These are phyloP conservation scores for Wickerhamomyces sp. DNA, from an alignment of 1,139 yeast species.

Conservation along the genomic window DNA sequence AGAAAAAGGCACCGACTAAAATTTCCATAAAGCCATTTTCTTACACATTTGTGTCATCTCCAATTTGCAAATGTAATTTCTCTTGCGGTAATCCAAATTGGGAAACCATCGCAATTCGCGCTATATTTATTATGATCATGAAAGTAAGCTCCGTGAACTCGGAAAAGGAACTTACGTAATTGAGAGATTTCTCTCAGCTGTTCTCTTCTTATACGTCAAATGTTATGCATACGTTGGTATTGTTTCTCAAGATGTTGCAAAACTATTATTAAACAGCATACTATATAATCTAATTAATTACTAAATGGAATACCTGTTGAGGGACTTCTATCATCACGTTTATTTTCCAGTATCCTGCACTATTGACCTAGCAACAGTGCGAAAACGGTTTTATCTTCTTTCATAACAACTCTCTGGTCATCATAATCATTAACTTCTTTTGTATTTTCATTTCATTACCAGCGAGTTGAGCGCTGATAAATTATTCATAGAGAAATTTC, in stretches of 20 bases:
- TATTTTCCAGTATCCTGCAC: not conserved
- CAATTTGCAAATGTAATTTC: not conserved
- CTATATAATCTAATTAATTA: too few relatives aligned
- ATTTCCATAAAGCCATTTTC: not conserved
- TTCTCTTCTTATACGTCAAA: too few relatives aligned
- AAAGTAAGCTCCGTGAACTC: too few relatives aligned
- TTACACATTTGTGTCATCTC: not conserved
- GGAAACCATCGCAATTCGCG: not conserved
- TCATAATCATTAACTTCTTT: not conserved
- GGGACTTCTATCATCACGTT: constrained; percentile 10
- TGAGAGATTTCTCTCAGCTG: too few relatives aligned
- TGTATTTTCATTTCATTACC: not conserved
- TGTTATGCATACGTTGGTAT: too few relatives aligned
- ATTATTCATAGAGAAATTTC: not conserved
- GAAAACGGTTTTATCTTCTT: not conserved
- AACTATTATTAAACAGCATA: too few relatives aligned
- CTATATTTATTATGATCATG: too few relatives aligned
- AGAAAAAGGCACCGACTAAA: not conserved
- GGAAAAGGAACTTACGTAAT: too few relatives aligned
- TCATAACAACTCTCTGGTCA: not conserved
- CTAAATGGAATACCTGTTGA: constrained; percentile 14
- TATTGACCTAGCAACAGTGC: constrained; percentile 1
- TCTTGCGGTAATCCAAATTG: not conserved
- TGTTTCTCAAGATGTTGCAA: too few relatives aligned
- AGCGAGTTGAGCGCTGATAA: constrained; percentile 2